Base-by-base conservation (phyloP, 768 basidiomycete species). In the Tricholomella constricta region DNA sequence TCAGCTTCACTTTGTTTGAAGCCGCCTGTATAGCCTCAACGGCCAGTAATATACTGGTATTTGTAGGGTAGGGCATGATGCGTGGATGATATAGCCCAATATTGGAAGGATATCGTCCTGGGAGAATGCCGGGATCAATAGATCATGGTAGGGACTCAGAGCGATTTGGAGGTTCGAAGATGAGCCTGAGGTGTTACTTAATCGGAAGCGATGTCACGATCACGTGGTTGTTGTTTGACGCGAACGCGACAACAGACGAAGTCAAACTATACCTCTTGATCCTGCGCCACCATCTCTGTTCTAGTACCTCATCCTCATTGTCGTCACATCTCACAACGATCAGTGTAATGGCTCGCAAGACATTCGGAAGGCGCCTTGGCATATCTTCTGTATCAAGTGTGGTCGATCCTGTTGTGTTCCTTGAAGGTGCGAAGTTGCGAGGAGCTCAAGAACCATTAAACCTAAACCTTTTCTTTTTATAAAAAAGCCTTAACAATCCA, bases 21-120 rank as follows among this genome's bases (percentile, higher is more conserved):
- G 67, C 60, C 14, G 48, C 54, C 41, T 70, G 67, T 32, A 82
- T 67, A 4, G 53, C 45, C 15, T 70, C 56, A 6, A 71, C 52
- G 3, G 76, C 69, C 19, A 63, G 54, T 25, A 61, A 53, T 2
- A 80, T 44, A 2, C 52, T 35, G 6, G 42, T 58, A 44, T 62
- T 55, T 61, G 62, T 65, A 36, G 42, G 51, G 22, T 25, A n/a
- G 20, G 10, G 17, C 38, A 20, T 9, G 25, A 20, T 48, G 25
- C 9, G 31, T 14, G 31, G 10, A 3, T 14, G 31, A 9, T 9
- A 2, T 9, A 32, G 31, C 10, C 31, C 29, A 32, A 14, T 10
- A 32, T n/a, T n/a, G 31, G 14, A 41, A 10, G 26, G 15, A 15
- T 7, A 42, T 47, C 27, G 9, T 14, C 38, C 41, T 29, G 11